Evolutionary conservation across 192 early-diverging fungal species (phyloP).

Genomic region (Umbelopsis sp.): DNA sequence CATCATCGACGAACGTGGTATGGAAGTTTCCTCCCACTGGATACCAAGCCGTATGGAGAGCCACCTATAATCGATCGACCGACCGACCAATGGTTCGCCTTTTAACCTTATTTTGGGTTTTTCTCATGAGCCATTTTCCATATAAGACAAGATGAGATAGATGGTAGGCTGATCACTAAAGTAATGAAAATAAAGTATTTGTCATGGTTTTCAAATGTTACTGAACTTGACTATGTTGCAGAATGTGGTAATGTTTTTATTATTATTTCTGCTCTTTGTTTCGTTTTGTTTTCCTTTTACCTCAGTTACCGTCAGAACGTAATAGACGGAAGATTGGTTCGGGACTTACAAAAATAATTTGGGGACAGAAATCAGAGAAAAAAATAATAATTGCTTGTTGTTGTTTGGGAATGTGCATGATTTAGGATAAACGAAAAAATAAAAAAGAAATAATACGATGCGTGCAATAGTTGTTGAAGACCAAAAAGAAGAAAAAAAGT

Average conservation of each 20-base stretch:
- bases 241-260: too few species aligned
- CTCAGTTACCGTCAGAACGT: too few species aligned
- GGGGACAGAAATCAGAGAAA: not conserved
- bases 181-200: not conserved
- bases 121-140: not conserved
- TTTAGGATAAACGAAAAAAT: not conserved
- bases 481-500: not conserved
- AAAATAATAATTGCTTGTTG: not conserved
- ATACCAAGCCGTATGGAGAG: constrained; percentile 31
- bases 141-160: constrained; percentile 4
- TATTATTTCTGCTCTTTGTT: too few species aligned
- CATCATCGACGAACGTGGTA: constrained; percentile 35
- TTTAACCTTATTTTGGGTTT: not conserved
- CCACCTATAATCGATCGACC: constrained; percentile 40
- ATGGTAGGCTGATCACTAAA: not conserved
- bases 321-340: too few species aligned
- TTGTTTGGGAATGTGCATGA: not conserved
- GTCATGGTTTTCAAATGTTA: not conserved
- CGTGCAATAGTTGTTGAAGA: not conserved
- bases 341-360: not conserved
- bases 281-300: too few species aligned
- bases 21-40: not conserved
- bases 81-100: not conserved
- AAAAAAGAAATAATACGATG: not conserved
- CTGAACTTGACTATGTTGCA: too few species aligned